Evolutionary conservation across 2,329 filamentous ascomycete species (phyloP), one percentile per base, ranked within the genome.

Genomic region (Fusarium goolgardi): DNA sequence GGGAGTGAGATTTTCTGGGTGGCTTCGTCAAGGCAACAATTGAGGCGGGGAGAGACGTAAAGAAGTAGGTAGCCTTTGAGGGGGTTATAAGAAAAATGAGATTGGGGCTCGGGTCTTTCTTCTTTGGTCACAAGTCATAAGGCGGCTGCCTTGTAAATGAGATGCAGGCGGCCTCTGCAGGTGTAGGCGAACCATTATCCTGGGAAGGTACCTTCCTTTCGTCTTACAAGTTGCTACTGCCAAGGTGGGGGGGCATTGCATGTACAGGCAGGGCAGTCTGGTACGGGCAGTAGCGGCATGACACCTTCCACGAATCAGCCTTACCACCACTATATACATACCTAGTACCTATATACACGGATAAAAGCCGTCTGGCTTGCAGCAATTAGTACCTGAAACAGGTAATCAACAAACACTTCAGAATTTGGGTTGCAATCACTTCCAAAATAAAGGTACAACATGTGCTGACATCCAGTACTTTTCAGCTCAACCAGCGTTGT

Each of bases 21-120:
- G 32, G 35, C 56, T 63, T 66, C 43, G 45, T 47, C 25, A 59
- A 67, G 64, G 64, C 64, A 54, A 41, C 53, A 43, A 43, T 44
- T 27, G 46, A 39, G 53, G 16, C 21, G 21, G 12, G n/a, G 41
- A 25, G 34, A 6, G n/a, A 27, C 29, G 18, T 21, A 41, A 51
- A 51, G 32, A 5, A 37, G 45, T 31, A 34, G 35, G 9, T 29
- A 18, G 39, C 49, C 27, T 29, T 21, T 34, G 37, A 29, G 53
- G 47, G 45, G 37, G 35, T 47, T 50, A 43, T 55, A 66, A 50
- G 62, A 44, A 41, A 67, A 51, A 35, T 46, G 53, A 37, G 52
- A 62, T 43, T 27, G 45, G 21, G 23, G 47, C 53, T 53, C 54
- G 64, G 64, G 27, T 31, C 37, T 39, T 66, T 25, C 47, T 47